Base-by-base conservation (phyloP, 2,329 filamentous ascomycete species). In the Trichoderma gracile region DNA sequence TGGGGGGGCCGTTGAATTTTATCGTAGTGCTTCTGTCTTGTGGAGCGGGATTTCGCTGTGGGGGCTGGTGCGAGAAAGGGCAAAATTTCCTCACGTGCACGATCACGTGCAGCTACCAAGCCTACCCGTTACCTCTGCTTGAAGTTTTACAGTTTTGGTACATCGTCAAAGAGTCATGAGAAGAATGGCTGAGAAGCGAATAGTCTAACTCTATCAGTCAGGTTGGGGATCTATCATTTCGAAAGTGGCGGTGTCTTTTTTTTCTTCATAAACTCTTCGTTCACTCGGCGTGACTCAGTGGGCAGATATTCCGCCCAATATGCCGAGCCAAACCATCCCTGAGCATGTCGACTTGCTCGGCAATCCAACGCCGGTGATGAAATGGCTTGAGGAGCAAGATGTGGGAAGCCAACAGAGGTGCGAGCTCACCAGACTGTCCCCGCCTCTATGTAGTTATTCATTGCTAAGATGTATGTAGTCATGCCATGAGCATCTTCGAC, bases 311-410 rank as follows among this genome's bases (percentile, higher is more conserved):
- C 46, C 49, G 55, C 30, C 57, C 58, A 68, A 17, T 27, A 71
- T 70, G 69, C 63, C 66, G 52, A 50, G 52, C 55, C 67, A 65
- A 55, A 65, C 50, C 63, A 70, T 66, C 60, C 69, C 71, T 40
- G 70, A 74, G 64, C 69, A 71, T 69, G 68, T 72, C 64, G 73
- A 74, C 63, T 69, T 76, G 67, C 70, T 77, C 68, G 73, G 72
- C 70, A 77, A 75, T 66, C 76, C 77, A 38, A 72, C 69, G 60
- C 73, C 76, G 65, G 67, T 77, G 43, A 69, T 75, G 64, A 74
- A 76, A 74, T 81, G 79, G 79, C 73, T 82, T 52, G 80, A 81
- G 66, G 72, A 69, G n/a, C 76, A 79, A 56, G 70, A 74, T 33
- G 67, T 61, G 63, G 68, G 73, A 54, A 67, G 65, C 12, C 78